Base-by-base conservation (phyloP, 495 filamentous ascomycete species). In the Extremus antarcticus region DNA sequence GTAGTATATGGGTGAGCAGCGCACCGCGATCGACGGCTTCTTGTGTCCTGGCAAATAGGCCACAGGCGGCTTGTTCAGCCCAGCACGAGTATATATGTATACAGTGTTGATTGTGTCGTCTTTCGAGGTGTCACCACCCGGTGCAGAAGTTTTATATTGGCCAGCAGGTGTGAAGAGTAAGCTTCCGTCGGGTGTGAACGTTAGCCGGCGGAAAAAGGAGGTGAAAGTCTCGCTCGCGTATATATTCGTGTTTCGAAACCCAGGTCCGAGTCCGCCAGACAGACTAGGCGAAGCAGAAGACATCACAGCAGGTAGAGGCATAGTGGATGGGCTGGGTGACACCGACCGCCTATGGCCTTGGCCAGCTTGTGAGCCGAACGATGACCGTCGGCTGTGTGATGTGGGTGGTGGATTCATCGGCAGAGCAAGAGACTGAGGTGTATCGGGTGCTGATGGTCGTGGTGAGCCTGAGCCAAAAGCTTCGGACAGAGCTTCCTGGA, bases 151-250 rank as follows among this genome's bases (percentile, higher is more conserved):
- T 66, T 94, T 90, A 67, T 88, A 97, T 68, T 99, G 94, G 2
- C 94, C 94, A 39, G 94, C 91, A 16, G 94, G 94, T 0, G 94
- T 99, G 54, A 99, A 86, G 9, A 99, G 78, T 45, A 99, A 73
- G 67, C 91, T 95, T 16, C 94, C 94, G 63, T 97, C 94, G 1
- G 94, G 90, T 7, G 94, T 85, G 66, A 97, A 99, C 0, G 94
- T 89, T 40, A 99, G 72, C 32, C 94, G 81, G 43, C 94, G 78
- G 73, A 99, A 99, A 71, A 99, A 99, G 2, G 94, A 97, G 0
- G 89, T 97, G 29, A 96, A 80, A 0, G 90, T 95, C 70, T 99
- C 94, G 55, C 94, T 96, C n/a, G 86, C 88, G 68, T 99, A 99
- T 38, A 97, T 83, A 54, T 81, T 90, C 39, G 90, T 79, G 60